These are phyloP conservation scores for Saccharomyces eubayanus DNA, from an alignment of 805 yeast genomes.

Conservation along the genomic window DNA sequence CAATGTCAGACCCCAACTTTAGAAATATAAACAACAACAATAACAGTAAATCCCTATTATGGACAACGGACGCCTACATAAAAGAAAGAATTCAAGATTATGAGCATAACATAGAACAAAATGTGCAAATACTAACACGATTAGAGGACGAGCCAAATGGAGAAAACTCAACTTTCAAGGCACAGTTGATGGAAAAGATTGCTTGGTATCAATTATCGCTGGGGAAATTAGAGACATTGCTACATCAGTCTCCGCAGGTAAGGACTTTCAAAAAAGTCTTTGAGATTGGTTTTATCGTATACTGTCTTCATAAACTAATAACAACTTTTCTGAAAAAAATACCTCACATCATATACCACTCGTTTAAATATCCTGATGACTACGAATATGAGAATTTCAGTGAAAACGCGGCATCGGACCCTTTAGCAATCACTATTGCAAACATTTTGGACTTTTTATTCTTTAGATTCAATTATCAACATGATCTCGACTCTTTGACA, in stretches of 20 bases:
- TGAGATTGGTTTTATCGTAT: constrained; percentile 25
- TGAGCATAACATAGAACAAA: constrained; percentile 14
- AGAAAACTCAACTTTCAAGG: constrained; percentile 7
- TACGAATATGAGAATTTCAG: constrained; percentile 13
- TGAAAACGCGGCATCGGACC: constrained; percentile 25
- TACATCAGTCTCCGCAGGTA: constrained; percentile 11
- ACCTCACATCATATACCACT: constrained; percentile 19
- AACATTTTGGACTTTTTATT: constrained; percentile 29
- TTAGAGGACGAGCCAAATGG: constrained; percentile 13
- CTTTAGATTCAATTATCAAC: constrained; percentile 27
- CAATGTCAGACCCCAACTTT: neutral
- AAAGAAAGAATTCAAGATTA: constrained; percentile 14
- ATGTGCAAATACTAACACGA: constrained; percentile 11
- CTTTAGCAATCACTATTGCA: constrained; percentile 33
- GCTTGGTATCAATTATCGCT: constrained; percentile 24
- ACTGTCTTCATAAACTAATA: constrained; percentile 32
- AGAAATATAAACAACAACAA: constrained; percentile 5
- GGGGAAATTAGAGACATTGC: constrained; percentile 12
- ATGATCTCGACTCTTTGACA: constrained; percentile 31
- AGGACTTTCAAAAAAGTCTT: constrained; percentile 14
- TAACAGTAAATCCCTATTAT: constrained; percentile 14
- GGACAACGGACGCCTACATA: constrained; percentile 20
- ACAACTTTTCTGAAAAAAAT: constrained; percentile 26
- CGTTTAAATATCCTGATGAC: constrained; percentile 14
- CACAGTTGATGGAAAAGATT: constrained; percentile 20